A percentile compares a stretch with the other conserved stretches of the same genome.
These are phyloP conservation scores for Pisolithus sp. DNA, from an alignment of 768 basidiomycete species.

Conservation along the genomic window DNA sequence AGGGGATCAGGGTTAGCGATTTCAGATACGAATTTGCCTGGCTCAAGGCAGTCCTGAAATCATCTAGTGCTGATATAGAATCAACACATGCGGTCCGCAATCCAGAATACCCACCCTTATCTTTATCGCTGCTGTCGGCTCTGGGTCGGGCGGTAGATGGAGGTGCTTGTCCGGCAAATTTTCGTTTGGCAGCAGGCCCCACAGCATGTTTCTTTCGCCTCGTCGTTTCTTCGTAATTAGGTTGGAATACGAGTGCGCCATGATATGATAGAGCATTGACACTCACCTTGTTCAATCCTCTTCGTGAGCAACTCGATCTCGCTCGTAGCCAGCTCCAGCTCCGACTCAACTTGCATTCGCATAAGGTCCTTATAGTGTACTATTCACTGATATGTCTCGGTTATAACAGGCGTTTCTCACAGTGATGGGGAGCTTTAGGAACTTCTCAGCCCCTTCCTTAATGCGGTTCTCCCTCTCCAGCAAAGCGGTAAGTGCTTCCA, in stretches of 20 bases:
- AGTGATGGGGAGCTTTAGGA: slow-evolving; percentile 61
- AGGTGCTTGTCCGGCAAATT: slow-evolving; percentile 29
- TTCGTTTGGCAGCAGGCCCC: slow-evolving; percentile 24
- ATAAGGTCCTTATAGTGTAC: slow-evolving; percentile 45
- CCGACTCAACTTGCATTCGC: slow-evolving; percentile 65
- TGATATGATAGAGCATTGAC: background rate
- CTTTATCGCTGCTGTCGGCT: slow-evolving; percentile 30
- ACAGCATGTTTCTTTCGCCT: slow-evolving; percentile 25
- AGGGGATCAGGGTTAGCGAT: slow-evolving; percentile 44
- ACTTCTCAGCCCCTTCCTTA: slow-evolving; percentile 87
- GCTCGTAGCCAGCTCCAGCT: slow-evolving; percentile 66
- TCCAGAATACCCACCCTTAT: slow-evolving; percentile 23
- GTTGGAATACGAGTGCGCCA: background rate
- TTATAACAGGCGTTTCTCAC: slow-evolving; percentile 29
- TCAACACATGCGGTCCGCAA: background rate
- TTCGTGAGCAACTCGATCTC: slow-evolving; percentile 63
- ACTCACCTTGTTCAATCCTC: slow-evolving; percentile 42
- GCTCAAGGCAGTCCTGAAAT: slow-evolving; percentile 65
- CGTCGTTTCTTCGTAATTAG: slow-evolving; percentile 17
- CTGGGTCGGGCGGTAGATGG: slow-evolving; percentile 20
- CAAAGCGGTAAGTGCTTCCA: slow-evolving; percentile 60
- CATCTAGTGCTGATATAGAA: slow-evolving; percentile 39
- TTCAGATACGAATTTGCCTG: slow-evolving; percentile 56
- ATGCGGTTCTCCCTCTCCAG: slow-evolving; percentile 75
- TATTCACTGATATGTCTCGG: slow-evolving; percentile 7